Percentiles rank a stretch among this genome's conserved stretches.
phyloP scores from a whole-genome alignment of 805 yeast genomes.

The Suhomyces pyralidae region DNA sequence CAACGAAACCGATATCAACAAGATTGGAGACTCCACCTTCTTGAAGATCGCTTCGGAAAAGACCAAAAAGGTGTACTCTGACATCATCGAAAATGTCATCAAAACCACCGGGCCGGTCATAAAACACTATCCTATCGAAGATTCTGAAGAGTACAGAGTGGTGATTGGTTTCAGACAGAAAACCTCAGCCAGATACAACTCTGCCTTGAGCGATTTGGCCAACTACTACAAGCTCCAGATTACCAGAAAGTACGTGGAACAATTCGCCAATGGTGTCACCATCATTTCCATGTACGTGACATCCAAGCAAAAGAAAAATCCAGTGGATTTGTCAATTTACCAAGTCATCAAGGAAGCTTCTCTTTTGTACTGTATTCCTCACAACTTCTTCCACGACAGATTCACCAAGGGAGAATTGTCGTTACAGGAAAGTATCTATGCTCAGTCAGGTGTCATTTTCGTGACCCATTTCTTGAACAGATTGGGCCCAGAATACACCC shows the following conservation, averaged over 20 bases:
- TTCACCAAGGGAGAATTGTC: conserved; percentile 78
- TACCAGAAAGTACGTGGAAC: conserved; percentile 90
- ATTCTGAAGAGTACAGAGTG: conserved; percentile 79
- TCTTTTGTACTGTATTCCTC: conserved; percentile 84
- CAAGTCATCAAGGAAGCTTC: conserved; percentile 95
- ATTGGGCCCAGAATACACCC: conserved; percentile 83
- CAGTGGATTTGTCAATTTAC: conserved; percentile 72
- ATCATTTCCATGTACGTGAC: conserved; percentile 82
- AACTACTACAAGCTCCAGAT: conserved; percentile 83
- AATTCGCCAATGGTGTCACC: conserved; percentile 84
- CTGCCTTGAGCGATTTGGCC: conserved; percentile 82
- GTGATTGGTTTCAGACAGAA: conserved; percentile 85
- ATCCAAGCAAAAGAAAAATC: conserved; percentile 50
- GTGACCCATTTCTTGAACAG: conserved; percentile 93
- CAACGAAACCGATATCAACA: conserved; percentile 51
- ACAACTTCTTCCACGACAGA: conserved; percentile 70
- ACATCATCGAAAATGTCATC: conserved; percentile 65
- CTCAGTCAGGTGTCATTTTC: conserved; percentile 89
- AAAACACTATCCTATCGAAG: conserved; percentile 77
- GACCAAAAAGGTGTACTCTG: conserved; percentile 75
- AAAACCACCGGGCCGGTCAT: conserved; percentile 88
- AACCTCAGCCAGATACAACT: conserved; percentile 80
- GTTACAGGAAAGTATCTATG: conserved; percentile 90
- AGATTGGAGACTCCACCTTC: conserved; percentile 78
- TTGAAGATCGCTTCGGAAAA: conserved; percentile 71